phyloP scores from a whole-genome alignment of 139 green algal genomes.

The Chlorella vulgaris region DNA sequence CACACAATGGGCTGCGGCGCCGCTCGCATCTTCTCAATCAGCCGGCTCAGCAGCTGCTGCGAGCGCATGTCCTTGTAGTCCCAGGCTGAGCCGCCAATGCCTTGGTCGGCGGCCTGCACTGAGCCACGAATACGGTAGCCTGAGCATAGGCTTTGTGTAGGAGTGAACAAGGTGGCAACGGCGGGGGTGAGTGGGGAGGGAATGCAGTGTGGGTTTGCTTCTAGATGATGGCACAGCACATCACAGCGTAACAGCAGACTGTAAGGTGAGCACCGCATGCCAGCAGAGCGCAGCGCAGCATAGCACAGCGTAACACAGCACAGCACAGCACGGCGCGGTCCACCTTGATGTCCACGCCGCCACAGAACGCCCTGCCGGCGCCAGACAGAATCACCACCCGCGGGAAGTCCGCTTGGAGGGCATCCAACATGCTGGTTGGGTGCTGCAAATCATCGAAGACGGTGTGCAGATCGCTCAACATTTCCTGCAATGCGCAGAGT shows the following conservation, averaged over 20 bases:
- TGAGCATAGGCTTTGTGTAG: no score
- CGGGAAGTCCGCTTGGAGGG: slow-evolving; percentile 2
- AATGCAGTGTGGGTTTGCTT: no score
- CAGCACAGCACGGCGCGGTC: no score
- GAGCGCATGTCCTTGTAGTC: slow-evolving; percentile 43
- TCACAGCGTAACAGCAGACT: no score
- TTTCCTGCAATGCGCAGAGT: no score
- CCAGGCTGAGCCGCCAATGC: slow-evolving; percentile 25
- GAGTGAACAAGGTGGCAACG: background rate
- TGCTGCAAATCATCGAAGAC: slow-evolving; percentile 23
- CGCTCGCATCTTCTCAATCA: slow-evolving; percentile 40
- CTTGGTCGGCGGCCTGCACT: slow-evolving; percentile 8
- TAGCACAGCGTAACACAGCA: background rate
- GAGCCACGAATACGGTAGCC: no score
- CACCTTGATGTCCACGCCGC: slow-evolving; percentile 44
- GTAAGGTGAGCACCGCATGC: no score
- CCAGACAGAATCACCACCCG: slow-evolving; percentile 34
- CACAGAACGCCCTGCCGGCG: slow-evolving; percentile 31
- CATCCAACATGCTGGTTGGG: slow-evolving; percentile 11
- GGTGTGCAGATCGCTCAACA: slow-evolving; percentile 25
- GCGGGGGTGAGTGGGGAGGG: no score
- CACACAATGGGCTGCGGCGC: slow-evolving; percentile 34
- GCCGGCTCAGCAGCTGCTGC: slow-evolving; percentile 42
- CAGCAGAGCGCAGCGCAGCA: no score
- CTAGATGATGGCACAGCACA: no score